phyloP scores from a whole-genome alignment of 139 green algal genomes.

The Chlorokybus atmophyticus region DNA sequence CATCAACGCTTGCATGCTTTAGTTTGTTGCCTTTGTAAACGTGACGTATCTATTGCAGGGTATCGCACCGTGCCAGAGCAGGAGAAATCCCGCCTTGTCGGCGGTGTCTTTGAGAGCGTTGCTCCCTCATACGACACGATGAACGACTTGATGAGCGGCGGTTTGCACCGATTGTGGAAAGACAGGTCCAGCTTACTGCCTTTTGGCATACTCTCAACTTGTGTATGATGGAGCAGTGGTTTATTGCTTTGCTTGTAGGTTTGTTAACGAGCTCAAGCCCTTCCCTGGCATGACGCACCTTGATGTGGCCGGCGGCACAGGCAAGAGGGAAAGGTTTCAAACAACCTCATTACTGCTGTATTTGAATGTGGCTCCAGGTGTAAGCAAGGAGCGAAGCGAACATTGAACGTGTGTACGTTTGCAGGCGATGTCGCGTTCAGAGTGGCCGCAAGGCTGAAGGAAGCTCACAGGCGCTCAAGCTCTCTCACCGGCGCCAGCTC shows the following conservation, averaged over 20 bases:
- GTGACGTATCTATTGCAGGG: no score
- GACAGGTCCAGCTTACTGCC: conserved; percentile 36
- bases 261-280: conserved; percentile 44
- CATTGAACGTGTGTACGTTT: background rate
- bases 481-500: background rate
- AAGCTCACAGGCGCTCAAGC: background rate
- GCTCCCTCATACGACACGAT: conserved; percentile 89
- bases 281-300: conserved; percentile 83
- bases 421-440: background rate
- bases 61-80: conserved; percentile 23
- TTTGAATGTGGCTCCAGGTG: background rate
- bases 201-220: background rate
- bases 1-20: no score
- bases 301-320: conserved; percentile 93
- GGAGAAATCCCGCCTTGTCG: conserved; percentile 61
- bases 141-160: conserved; percentile 97
- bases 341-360: background rate
- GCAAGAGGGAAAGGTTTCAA: conserved; percentile 14
- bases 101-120: conserved; percentile 79
- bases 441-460: background rate
- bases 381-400: background rate
- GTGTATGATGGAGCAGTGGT: conserved; percentile 44
- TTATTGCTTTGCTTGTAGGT: conserved; percentile 3
- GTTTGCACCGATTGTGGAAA: conserved; percentile 94
- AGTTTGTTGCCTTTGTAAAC: no score